A percentile compares a stretch with the other conserved stretches of the same genome.
These are phyloP conservation scores for Plasmodium reichenowi DNA, from an alignment of 169 alveolate genomes.

Conservation along the genomic window DNA sequence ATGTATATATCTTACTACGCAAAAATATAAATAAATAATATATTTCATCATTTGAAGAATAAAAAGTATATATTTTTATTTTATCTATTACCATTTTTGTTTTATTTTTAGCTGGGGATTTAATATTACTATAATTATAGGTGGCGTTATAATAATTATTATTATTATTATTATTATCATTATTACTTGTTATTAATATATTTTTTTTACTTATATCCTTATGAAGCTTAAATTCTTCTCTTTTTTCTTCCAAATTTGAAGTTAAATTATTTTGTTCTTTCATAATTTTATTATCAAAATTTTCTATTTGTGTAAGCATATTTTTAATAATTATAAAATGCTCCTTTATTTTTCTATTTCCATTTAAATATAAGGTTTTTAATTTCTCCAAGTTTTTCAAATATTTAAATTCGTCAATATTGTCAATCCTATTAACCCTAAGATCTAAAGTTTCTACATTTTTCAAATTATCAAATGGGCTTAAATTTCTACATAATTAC, in stretches of 20 bases:
- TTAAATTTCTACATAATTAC: constrained; percentile 19
- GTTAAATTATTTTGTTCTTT: constrained; percentile 22
- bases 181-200: not conserved
- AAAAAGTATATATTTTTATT: not conserved
- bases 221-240: not conserved
- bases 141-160: not conserved
- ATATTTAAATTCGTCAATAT: constrained; percentile 45
- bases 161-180: constrained; percentile 6
- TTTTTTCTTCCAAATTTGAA: constrained; percentile 1
- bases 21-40: not conserved
- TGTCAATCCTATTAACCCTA: constrained; percentile 68
- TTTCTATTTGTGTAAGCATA: constrained; percentile 44
- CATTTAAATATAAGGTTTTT: constrained; percentile 47
- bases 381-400: constrained; percentile 22
- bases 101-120: not conserved
- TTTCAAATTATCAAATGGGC: constrained; percentile 23
- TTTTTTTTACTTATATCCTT: constrained; percentile 7
- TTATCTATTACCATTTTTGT: constrained; percentile 1
- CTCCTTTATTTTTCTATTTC: constrained; percentile 74
- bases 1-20: not conserved
- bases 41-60: no score
- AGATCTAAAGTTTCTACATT: constrained; percentile 39
- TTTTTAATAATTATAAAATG: constrained; percentile 24
- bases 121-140: not conserved
- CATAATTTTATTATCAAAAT: constrained; percentile 38